Evolutionary conservation across 352 stramenopile genomes (phyloP), one percentile per base, ranked within the genome.

Genomic region (Pelagophyceae sp.): DNA sequence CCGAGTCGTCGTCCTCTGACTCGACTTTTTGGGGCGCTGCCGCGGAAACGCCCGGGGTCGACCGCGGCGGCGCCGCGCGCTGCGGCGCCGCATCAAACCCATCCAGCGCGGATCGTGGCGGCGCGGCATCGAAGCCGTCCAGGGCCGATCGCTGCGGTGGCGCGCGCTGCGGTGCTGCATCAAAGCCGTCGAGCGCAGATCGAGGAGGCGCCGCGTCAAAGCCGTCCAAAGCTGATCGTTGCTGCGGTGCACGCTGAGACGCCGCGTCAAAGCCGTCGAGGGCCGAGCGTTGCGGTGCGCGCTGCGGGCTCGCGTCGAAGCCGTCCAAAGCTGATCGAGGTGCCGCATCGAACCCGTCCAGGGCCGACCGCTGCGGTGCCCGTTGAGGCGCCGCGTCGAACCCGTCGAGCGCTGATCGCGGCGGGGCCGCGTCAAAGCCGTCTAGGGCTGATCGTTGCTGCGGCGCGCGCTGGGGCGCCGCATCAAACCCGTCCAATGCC

Each of bases 381-480:
- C 61, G 17, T 27, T 71, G 61, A 27, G 61, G 61, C 61, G 61
- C 61, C 19, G 61, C 31, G n/a, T 71, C 61, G n/a, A 71, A 71
- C 5, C 61, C 61, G 25, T 71, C 61, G 29, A 71, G 61, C 29
- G n/a, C n/a, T 11, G 54, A n/a, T n/a, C 61, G 61, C 29, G 37
- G 61, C 31, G 61, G 31, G n/a, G 29, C 61, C 6, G 61, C 31
- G 33, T 71, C 61, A 38, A 71, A 71, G 6, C 61, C 61, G 25
- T 37, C 61, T 6, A 71, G 31, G 1, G n/a, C n/a, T 31, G 61
- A 71, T 17, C 6, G 61, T 31, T 27, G 61, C 19, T 6, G 33
- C 11, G 61, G 19, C 58, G 15, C 23, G 11, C 58, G 58, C 58
- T 67, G 58, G 23, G 58, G 58, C 58, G 58, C 58, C 58, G 27